Percentiles rank a stretch among this genome's conserved stretches.
phyloP scores from a whole-genome alignment of 495 filamentous ascomycete species.

The Podospora tetraspora region DNA sequence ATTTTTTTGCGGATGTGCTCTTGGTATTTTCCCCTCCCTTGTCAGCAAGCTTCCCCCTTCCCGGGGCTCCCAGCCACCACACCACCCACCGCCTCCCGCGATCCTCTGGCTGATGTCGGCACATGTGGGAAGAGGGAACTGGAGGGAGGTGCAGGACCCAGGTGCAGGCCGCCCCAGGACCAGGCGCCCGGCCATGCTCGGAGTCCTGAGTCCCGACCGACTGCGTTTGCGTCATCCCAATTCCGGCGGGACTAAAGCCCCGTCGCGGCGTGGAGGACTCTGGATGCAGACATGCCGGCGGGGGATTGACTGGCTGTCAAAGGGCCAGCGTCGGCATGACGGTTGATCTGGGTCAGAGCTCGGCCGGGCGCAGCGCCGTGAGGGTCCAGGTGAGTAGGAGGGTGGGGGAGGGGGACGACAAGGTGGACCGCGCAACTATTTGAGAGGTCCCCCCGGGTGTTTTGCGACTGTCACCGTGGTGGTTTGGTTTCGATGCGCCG shows the following conservation, averaged over 20 bases:
- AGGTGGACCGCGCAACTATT: conserved; percentile 20
- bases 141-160: conserved; percentile 12
- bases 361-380: background rate
- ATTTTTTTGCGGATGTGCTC: conserved; percentile 3
- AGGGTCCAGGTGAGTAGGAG: conserved; percentile 7
- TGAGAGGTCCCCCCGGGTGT: conserved; percentile 12
- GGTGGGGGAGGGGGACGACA: conserved; percentile 12
- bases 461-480: conserved; percentile 10
- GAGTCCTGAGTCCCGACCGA: conserved; percentile 14
- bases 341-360: conserved; percentile 15
- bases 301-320: conserved; percentile 5
- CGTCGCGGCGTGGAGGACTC: conserved; percentile 14
- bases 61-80: conserved; percentile 7
- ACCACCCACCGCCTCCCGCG: conserved; percentile 8
- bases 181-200: background rate
- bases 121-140: conserved; percentile 17
- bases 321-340: background rate
- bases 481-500: conserved; percentile 18
- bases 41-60: conserved; percentile 4
- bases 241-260: conserved; percentile 16
- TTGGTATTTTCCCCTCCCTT: background rate
- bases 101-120: conserved; percentile 15
- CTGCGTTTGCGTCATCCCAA: conserved; percentile 17
- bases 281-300: background rate
- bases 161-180: conserved; percentile 1